Percentiles rank a stretch among this genome's conserved stretches.
Evolutionary conservation across 371 early-diverging fungal species (phyloP).

Genomic region (Rhizopus delemar): DNA sequence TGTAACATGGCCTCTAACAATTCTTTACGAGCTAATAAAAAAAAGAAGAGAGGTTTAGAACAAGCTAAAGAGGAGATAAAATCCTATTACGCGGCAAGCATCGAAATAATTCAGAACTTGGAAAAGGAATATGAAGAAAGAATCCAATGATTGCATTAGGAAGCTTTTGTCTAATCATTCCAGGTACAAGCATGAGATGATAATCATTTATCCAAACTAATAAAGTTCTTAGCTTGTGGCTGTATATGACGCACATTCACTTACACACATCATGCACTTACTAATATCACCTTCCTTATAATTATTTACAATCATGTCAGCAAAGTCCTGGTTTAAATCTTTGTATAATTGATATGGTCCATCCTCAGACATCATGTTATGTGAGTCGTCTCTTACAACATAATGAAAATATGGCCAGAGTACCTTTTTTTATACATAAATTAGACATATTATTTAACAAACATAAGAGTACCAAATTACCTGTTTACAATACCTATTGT

Average conservation of each 20-base stretch:
- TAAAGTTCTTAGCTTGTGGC: slow-evolving; percentile 5
- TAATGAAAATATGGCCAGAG: slow-evolving; percentile 98
- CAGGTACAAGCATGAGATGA: slow-evolving; percentile 93
- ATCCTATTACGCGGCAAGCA: slow-evolving; percentile 70
- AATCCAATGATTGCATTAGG: slow-evolving; percentile 89
- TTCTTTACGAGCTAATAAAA: slow-evolving; percentile 63
- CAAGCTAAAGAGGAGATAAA: neutral
- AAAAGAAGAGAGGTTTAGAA: neutral
- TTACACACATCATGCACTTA: slow-evolving; percentile 42
- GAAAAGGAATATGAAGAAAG: slow-evolving; percentile 96
- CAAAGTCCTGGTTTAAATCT: slow-evolving; percentile 81
- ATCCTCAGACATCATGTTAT: slow-evolving; percentile 58
- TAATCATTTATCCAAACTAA: slow-evolving; percentile 98
- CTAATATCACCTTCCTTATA: slow-evolving; percentile 84
- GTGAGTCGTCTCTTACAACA: slow-evolving; percentile 76
- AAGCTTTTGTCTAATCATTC: slow-evolving; percentile 74
- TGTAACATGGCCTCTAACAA: slow-evolving; percentile 86
- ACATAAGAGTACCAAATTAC: slow-evolving; percentile 34
- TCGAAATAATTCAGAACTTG: slow-evolving; percentile 89
- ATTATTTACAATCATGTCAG: slow-evolving; percentile 67
- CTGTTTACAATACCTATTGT: slow-evolving; percentile 94
- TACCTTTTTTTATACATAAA: slow-evolving; percentile 36
- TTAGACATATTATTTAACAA: slow-evolving; percentile 8
- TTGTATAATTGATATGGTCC: slow-evolving; percentile 82
- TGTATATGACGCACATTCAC: neutral